Evolutionary conservation across 23 red algal species (phyloP), one percentile per base, ranked within the genome.

Genomic region (Porphyridium purpureum): DNA sequence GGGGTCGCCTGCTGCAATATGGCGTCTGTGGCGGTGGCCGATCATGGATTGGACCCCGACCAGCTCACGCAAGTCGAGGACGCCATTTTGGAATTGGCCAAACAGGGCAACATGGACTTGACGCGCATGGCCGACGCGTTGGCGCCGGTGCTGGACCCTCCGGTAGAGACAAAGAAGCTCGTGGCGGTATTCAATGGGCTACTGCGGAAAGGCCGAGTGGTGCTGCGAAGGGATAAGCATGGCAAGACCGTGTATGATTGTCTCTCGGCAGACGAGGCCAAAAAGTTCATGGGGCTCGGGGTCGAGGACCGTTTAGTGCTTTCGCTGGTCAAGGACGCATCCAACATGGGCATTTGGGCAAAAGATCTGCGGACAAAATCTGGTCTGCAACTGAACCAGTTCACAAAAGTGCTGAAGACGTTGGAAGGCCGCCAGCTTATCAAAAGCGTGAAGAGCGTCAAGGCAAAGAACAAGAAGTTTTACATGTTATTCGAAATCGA

Each of bases 401-500:
- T 54, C 19, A 58, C 54, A 15, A 53, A 50, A 30, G 20, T 49
- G 31, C 41, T 69, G 20, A 15, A 57, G 20, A 35, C 54, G 14
- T 41, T 69, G n/a, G 46, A 69, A 49, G 19, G 4, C 15, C 64
- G 64, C 25, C 29, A 69, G 41, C 64, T 69, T 5, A 44, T 69
- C 31, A 69, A 69, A 29, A 53, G 33, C 4, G 64, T 69, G 8
- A 53, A 69, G 4, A 32, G 8, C 17, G n/a, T 69, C 21, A n/a
- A 38, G 26, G 14, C 54, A 21, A 58, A 55, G 49, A 69, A 53
- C 46, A 33, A 41, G 2, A 69, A 69, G 53, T n/a, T 69, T 33
- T 69, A 69, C 64, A 69, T 69, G 64, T 29, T 69, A 5, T 17
- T 21, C 1, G 53, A 55, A 8, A 22, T 69, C n/a, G 51, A 69